Evolutionary conservation across 1,139 yeast species (phyloP), one percentile per base, ranked within the genome.

Genomic region (Starmera stellimalicola): DNA sequence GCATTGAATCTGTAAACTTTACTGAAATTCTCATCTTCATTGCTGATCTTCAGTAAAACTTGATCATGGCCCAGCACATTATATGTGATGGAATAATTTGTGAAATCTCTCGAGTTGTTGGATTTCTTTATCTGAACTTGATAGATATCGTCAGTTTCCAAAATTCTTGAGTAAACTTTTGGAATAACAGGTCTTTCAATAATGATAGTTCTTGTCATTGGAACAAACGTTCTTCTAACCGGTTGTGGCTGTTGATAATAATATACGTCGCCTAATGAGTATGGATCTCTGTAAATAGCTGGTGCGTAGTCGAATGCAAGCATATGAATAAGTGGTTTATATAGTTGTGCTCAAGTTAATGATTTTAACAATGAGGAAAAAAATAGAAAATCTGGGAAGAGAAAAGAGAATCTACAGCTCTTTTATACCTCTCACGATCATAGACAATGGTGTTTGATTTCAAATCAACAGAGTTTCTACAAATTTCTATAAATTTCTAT

Each of bases 111-210:
- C 5, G 35, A 19, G 15, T 31, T 31, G 24, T 36, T 34, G 29
- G 14, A 27, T 22, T 41, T 43, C 18, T 18, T 15, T 15, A 44
- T 29, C 20, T 34, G 39, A 9, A 44, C 33, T 24, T 36, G 40
- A 18, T 16, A 42, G 6, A 32, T 15, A 8, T 36, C 24, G 4
- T 25, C 22, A 3, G 32, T 18, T 14, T 37, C 38, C 7, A 36
- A 15, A 8, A 36, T 39, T 20, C 36, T 34, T 7, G 38, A 18
- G 12, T 3, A 20, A 12, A 37, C 37, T 5, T 33, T 27, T 15
- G 33, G 35, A 11, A 26, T 29, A n/a, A 3, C 7, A 15, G 20
- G 26, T 7, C 5, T 23, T 19, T 22, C 18, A 15, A 14, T 17
- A 4, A 4, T 22, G 12, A 17, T 20, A 25, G 15, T 18, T 17